Base-by-base conservation (phyloP, 345 rosid genomes). In the Syzygium oleosum region DNA sequence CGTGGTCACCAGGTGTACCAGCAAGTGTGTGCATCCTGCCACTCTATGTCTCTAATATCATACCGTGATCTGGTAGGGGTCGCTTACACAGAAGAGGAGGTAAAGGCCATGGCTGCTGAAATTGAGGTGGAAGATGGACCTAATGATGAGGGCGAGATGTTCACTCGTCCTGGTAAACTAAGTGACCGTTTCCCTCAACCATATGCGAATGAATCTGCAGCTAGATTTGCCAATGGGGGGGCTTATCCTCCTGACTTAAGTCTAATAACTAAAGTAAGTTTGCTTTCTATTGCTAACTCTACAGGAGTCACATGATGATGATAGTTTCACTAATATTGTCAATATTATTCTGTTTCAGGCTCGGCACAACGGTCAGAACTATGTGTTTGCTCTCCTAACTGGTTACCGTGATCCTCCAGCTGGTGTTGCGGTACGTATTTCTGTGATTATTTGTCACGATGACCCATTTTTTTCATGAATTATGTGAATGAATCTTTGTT, bases 391-490 rank as follows among this genome's bases (percentile, higher is more conserved):
- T 85, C 99, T 98, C 90, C 92, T 98, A 86, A 98, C 99, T 68
- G 99, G 99, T 89, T 98, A 98, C 88, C 99, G 90, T 88, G 99
- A 98, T 87, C 99, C 99, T 90, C 99, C 99, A 90, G 99, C 99
- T 90, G 99, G 99, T 86, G 95, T 98, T 88, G 87, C 91, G 88
- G 99, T 97, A 68, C 77, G 61, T 86, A n/a, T 59, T 49, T 52
- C 53, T 77, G 46, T 73, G 21, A 73, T 34, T 73, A 9, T 73
- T 34, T 19, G 12, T 38, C 0, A 1, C 0, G 25, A 73, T 4
- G 49, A 73, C 25, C 4, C 16, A 15, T 68, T 25, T 73, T 68
- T 34, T 9, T 73, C 80, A 17, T 73, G 46, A 73, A 73, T 61
- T n/a, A 61, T 0, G 13, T 34, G 49, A 38, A 19, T 73, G 80